phyloP scores from a whole-genome alignment of 2,329 filamentous ascomycete genomes.

The Botryosphaeria agaves region DNA sequence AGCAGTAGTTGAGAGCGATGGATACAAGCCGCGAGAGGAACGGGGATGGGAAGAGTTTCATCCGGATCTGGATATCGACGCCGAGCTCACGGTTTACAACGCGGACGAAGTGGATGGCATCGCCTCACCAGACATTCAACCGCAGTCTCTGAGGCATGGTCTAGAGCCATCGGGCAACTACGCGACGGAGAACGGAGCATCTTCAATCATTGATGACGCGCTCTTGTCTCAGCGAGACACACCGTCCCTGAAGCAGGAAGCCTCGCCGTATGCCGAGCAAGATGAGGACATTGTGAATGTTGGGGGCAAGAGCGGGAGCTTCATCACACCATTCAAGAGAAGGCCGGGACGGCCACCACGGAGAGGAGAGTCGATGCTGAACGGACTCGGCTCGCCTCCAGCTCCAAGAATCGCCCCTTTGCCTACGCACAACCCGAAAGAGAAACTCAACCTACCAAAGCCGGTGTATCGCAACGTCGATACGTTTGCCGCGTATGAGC shows the following conservation, averaged over 20 bases:
- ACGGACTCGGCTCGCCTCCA: conserved; percentile 39
- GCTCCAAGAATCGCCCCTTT: conserved; percentile 56
- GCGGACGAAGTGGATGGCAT: conserved; percentile 75
- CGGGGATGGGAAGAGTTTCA: conserved; percentile 97
- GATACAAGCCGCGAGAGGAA: conserved; percentile 94
- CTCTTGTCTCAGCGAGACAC: conserved; percentile 12
- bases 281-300: conserved; percentile 9
- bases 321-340: conserved; percentile 32
- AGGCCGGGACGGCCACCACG: conserved; percentile 49
- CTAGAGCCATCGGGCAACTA: conserved; percentile 7
- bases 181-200: conserved; percentile 16
- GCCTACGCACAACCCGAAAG: conserved; percentile 62
- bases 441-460: conserved; percentile 59
- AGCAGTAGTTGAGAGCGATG: conserved; percentile 77
- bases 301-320: conserved; percentile 5
- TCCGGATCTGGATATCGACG: conserved; percentile 81
- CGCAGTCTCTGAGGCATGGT: conserved; percentile 4
- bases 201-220: conserved; percentile 16
- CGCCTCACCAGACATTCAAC: conserved; percentile 5
- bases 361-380: conserved; percentile 41
- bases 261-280: not conserved
- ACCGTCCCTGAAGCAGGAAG: conserved; percentile 1
- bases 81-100: conserved; percentile 57
- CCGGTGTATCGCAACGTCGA: conserved; percentile 62
- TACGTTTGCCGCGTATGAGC: conserved; percentile 65